Base-by-base conservation (phyloP, 108 stramenopile genomes). In the Chaetoceros tenuissimus region DNA sequence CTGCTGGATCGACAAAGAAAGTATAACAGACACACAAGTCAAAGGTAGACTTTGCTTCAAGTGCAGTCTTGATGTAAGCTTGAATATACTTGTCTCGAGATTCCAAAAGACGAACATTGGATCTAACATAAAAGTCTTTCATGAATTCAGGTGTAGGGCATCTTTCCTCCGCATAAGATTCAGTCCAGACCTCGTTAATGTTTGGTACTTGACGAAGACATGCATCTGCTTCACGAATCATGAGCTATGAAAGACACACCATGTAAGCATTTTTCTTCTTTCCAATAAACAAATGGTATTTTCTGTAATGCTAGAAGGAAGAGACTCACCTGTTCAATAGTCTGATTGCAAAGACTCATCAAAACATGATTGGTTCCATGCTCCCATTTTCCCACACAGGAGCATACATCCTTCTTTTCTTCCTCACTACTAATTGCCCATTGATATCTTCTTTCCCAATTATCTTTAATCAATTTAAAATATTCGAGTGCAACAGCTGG, bases 1-100 rank as follows among this genome's bases (percentile, higher is more conserved):
- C 49, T 1, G n/a, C 22, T 5, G 67, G 67, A 49, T 68, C 67
- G 16, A 18, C 25, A 17, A 31, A 21, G 43, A 68, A 68, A 1
- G 62, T 43, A 29, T 68, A 68, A 31, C 61, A 68, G 8, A 40
- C 5, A 40, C 34, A 40, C 5, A 40, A 10, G 13, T 40, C 34
- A 10, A 40, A 10, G 8, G 34, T 40, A 13, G 34, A 40, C 13
- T 40, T 13, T 40, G 34, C 34, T 10, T 5, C 34, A 5, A 40
- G 5, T 5, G 13, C 8, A 10, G 5, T 5, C 13, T 40, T 13
- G 13, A 40, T 5, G 34, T 40, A 40, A 10, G 13, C 34, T 40
- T 5, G 8, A 40, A 40, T 40, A 40, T 40, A 40, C 13, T 40
- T 13, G 13, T 40, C 34, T 13, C 34, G 5, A 10, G 34, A 10